A percentile compares a stretch with the other conserved stretches of the same genome.
These are phyloP conservation scores for Eutypa lata DNA, from an alignment of 2,329 filamentous ascomycete species.

Conservation along the genomic window DNA sequence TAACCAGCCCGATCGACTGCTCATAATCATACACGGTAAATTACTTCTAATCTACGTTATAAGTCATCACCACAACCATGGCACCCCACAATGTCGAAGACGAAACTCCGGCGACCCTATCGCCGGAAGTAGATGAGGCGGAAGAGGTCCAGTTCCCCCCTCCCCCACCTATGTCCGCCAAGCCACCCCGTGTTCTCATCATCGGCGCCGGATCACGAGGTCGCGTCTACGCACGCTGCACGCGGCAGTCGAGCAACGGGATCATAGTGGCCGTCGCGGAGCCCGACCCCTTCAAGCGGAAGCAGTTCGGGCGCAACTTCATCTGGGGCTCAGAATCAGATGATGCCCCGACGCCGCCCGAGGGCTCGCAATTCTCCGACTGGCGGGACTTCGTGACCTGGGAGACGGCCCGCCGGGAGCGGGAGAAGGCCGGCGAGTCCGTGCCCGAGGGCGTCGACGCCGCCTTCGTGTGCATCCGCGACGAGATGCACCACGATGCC, in stretches of 20 bases:
- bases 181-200: conserved; percentile 67
- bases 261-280: conserved; percentile 78
- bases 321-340: conserved; percentile 58
- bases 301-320: conserved; percentile 64
- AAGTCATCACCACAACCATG: no score
- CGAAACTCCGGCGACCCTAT: conserved; percentile 5
- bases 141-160: conserved; percentile 32
- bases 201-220: conserved; percentile 83
- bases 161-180: conserved; percentile 42
- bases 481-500: conserved; percentile 84
- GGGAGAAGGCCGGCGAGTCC: conserved; percentile 44
- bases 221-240: conserved; percentile 67
- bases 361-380: conserved; percentile 66
- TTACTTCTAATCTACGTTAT: no score
- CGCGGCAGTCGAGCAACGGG: conserved; percentile 62
- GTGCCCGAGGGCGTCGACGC: conserved; percentile 58
- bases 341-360: conserved; percentile 40
- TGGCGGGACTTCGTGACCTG: conserved; percentile 77
- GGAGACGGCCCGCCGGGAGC: conserved; percentile 60
- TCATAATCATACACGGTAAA: no score
- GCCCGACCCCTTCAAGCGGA: conserved; percentile 73
- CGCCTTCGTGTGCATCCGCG: conserved; percentile 67
- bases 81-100: conserved; percentile 24
- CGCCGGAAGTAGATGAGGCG: conserved; percentile 13
- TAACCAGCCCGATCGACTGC: no score